Base-by-base conservation (phyloP, 768 basidiomycete genomes). In the Boletus rubescentipes region DNA sequence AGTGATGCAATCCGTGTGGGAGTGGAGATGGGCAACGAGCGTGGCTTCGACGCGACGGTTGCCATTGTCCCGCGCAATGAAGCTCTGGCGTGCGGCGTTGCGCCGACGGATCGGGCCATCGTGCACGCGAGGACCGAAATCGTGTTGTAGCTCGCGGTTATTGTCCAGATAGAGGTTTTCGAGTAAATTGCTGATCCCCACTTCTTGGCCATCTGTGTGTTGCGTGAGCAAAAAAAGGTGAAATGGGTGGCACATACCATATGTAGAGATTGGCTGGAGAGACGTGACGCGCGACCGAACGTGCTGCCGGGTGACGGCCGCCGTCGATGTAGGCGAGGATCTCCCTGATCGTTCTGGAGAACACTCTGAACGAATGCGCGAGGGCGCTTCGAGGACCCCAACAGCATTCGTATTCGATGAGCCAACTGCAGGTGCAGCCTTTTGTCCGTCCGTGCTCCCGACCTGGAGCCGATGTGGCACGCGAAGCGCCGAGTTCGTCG, bases 101-200 rank as follows among this genome's bases (percentile, higher is more conserved):
- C 92, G 84, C 35, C 91, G 81, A 21, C 93, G 82, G 20, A 91
- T 71, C 36, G 93, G 87, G 0, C 91, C 91, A 54, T 91, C 86
- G 51, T 89, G 85, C 5, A 95, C 83, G 47, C 82, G 83, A 4
- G 95, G 94, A 7, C 96, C 96, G 65, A 99, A 96, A 63, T 99
- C 95, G 29, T 88, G 80, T 53, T 93, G 85, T 2, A 93, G 77
- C 53, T 97, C 93, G 23, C 86, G 85, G 63, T 84, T 86, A 56
- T 87, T 91, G 66, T 95, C 93, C 35, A 92, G 76, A 66, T 93
- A 98, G 20, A 95, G 76, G 52, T 91, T 88, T 66, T 98, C 97
- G 20, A 99, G 75, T 12, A 98, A 75, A 45, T 90, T 89, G 64
- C 82, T 89, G 62, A 98, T 91, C 9, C 89, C 91, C 40, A 90